These are phyloP conservation scores for Trichoderma guizhouense DNA, from an alignment of 2,329 filamentous ascomycete species.

Conservation along the genomic window DNA sequence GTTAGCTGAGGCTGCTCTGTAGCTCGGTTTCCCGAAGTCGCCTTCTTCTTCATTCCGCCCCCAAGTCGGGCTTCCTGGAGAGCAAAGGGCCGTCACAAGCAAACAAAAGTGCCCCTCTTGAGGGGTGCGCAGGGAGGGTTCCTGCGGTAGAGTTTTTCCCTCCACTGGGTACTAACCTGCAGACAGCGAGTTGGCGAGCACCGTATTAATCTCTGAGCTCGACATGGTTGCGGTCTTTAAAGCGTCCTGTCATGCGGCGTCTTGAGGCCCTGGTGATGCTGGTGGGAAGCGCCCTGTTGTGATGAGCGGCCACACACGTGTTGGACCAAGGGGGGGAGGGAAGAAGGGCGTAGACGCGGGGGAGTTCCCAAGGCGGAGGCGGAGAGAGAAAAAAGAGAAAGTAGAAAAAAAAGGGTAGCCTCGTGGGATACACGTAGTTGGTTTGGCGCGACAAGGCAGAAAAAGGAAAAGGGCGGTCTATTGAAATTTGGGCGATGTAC, in stretches of 20 bases:
- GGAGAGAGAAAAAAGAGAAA: constrained; percentile 2
- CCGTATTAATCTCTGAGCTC: constrained; percentile 92
- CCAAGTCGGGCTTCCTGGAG: neutral
- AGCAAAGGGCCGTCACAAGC: neutral
- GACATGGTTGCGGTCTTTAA: constrained; percentile 52
- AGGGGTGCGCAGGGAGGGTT: constrained; percentile 9
- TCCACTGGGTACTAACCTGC: constrained; percentile 62
- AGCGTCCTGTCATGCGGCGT: constrained; percentile 38
- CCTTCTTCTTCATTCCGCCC: neutral
- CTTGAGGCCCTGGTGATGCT: constrained; percentile 24
- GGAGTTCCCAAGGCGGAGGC: constrained; percentile 18
- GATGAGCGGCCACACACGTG: constrained; percentile 29
- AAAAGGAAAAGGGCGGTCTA: constrained; percentile 20
- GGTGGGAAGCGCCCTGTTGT: constrained; percentile 21
- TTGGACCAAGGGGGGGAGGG: constrained; percentile 22
- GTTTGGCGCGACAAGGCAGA: constrained; percentile 8
- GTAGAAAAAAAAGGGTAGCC: constrained; percentile 7
- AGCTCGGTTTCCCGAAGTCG: constrained; percentile 1
- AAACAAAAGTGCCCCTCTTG: neutral
- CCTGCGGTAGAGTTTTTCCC: constrained; percentile 11
- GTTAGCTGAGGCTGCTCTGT: constrained; percentile 32
- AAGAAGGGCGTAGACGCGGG: constrained; percentile 24
- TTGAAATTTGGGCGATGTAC: constrained; percentile 4
- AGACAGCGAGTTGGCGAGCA: constrained; percentile 95
- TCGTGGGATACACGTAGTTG: constrained; percentile 11